A percentile compares a stretch with the other conserved stretches of the same genome.
These are phyloP conservation scores for Ricinus communis DNA, from an alignment of 345 rosid species.

Conservation along the genomic window DNA sequence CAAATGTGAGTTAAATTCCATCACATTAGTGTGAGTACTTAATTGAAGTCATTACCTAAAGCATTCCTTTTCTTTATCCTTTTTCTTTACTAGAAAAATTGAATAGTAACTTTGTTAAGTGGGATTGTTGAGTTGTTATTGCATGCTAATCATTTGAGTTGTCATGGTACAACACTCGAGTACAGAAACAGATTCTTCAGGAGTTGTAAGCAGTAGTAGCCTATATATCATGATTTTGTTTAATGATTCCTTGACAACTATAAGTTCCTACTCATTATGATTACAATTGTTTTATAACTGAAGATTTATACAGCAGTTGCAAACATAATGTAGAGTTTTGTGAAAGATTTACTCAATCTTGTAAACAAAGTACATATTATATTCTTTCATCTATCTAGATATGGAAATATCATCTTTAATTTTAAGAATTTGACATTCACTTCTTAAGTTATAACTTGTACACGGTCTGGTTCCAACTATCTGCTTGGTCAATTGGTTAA, in stretches of 20 bases:
- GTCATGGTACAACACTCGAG: not conserved
- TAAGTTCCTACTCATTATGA: not conserved
- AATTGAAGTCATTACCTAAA: not conserved
- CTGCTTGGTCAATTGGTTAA: too few relatives aligned
- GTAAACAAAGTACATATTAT: not conserved
- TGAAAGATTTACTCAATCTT: not conserved
- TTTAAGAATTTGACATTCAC: not conserved
- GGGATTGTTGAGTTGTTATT: not conserved
- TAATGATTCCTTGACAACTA: not conserved
- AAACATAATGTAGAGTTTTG: not conserved
- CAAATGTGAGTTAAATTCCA: constrained; percentile 28
- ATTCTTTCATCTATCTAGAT: not conserved
- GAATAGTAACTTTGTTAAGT: not conserved
- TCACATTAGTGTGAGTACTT: not conserved
- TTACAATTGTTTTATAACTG: not conserved
- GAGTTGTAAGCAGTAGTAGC: not conserved
- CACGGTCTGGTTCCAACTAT: too few relatives aligned
- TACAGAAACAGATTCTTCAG: not conserved
- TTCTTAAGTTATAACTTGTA: too few relatives aligned
- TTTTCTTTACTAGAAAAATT: not conserved
- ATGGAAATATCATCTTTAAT: not conserved
- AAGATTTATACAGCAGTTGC: not conserved
- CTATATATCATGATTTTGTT: not conserved
- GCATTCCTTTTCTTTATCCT: too few relatives aligned
- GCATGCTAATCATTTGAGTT: not conserved